Base-by-base conservation (phyloP, 2,329 filamentous ascomycete genomes). In the Chrysosporium queenslandicum region DNA sequence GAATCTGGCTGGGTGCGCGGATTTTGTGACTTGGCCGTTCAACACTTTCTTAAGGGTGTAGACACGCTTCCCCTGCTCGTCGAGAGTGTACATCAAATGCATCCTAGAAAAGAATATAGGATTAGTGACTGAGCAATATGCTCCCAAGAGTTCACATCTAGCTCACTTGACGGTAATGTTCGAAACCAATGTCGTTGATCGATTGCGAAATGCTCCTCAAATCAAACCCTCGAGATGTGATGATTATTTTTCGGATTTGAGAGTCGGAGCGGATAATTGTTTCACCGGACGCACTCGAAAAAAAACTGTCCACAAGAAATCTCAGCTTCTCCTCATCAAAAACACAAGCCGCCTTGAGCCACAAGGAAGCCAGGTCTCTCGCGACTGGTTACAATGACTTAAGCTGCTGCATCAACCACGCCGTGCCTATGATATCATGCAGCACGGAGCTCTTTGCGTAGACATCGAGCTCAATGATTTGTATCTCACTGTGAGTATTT, bases 1-100 rank as follows among this genome's bases (percentile, higher is more conserved):
- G 78, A 97, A 98, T 61, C 92, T 81, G 40, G 92, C 92, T 43
- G 92, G 91, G 75, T 97, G 91, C 53, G 92, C 92, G 50, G 86
- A 92, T 78, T 94, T 95, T 70, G 91, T 94, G 66, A 96, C 87
- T 67, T 89, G 81, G 66, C 86, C 85, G 62, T 82, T 77, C 56
- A 75, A 63, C 61, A 94, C 81, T 77, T 97, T 96, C 75, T 96
- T 91, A 60, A 97, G 82, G 45, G 92, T 97, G 79, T 97, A 98
- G 64, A 85, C 74, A 70, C 91, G 88, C 77, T 88, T 91, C 77
- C 91, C 90, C 56, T 79, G 75, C 62, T 78, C 70, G 71, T 89
- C 86, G 73, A 90, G 75, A 58, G 86, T 92, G 82, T 91, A 95
- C 92, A 84, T 84, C 59, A 85, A 76, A 83, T 85, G 81, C 81